Base-by-base conservation (phyloP, 768 basidiomycete species). In the Pleurotus sapidus region DNA sequence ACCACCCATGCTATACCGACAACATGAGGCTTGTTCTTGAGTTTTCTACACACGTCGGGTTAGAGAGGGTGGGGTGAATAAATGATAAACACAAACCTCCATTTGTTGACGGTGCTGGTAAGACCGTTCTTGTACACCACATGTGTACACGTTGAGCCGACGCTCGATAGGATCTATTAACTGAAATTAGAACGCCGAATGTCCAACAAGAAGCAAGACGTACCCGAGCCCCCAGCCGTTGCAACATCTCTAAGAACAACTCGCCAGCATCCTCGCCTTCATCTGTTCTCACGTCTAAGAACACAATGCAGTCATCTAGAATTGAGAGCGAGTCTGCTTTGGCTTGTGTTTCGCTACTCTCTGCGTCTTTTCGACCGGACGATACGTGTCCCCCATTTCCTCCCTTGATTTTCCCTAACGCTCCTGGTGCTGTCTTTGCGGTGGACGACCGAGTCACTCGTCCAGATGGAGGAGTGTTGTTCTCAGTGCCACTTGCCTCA, bases 1-100 rank as follows among this genome's bases (percentile, higher is more conserved):
- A 94, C 89, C 4, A 95, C 89, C 93, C 93, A 95, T 15, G 84
- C 88, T 62, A 94, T 91, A 6, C 91, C 89, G 14, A 96, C 88
- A 14, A 93, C 85, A 23, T 74, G 61, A 0, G 93, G 93, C 64
- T 87, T 65, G 68, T 91, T 86, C 46, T 83, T 74, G 20, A 91
- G 72, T 48, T 84, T 66, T 53, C 89, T 90, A 34, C 8, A 45
- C 12, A 43, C 2, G 38, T 42, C 18, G 14, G 46, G 6, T 15
- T 15, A 48, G 49, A 25, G 14, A 27, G 25, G 23, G 5, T 12
- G 6, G 60, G 49, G 27, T 48, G 18, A 11, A 17, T 17, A 17
- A 34, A 70, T 57, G 56, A 88, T 11, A 8, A 34, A 34, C 11
- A 34, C 30, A 11, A 11, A 34, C 87, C 86, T 79, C 70, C 90